Evolutionary conservation across 1,284 basidiomycete species (phyloP).

Genomic region (Retiboletus flavoniger): DNA sequence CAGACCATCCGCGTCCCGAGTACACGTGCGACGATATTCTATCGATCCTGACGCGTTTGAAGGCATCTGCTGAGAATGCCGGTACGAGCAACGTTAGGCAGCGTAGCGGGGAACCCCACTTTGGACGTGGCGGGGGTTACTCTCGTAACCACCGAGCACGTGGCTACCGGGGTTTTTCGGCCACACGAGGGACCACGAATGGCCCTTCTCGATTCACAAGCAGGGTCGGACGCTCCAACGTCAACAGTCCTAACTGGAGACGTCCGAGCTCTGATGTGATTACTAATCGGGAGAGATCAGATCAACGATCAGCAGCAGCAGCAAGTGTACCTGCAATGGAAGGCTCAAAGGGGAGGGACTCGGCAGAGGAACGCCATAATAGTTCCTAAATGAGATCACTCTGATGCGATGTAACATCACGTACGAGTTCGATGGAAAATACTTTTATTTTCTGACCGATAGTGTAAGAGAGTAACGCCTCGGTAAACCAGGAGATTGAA

Average conservation of each 20-base stretch:
- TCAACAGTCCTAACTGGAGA: conserved; percentile 20
- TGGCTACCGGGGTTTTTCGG: conserved; percentile 16
- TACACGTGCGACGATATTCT: conserved; percentile 54
- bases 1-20: conserved; percentile 47
- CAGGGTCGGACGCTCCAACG: conserved; percentile 20
- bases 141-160: conserved; percentile 25
- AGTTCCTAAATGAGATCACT: conserved; percentile 23
- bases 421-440: conserved; percentile 19
- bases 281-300: conserved; percentile 17
- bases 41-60: conserved; percentile 49
- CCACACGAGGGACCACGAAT: conserved; percentile 11
- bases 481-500: conserved; percentile 35
- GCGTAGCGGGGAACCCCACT: conserved; percentile 5
- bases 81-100: conserved; percentile 8
- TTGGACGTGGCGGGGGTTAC: conserved; percentile 5
- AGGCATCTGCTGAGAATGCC: conserved; percentile 34
- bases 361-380: conserved; percentile 26
- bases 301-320: conserved; percentile 14
- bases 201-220: conserved; percentile 12
- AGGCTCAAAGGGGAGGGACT: conserved; percentile 25
- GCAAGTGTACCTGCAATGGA: conserved; percentile 21
- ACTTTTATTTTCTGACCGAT: conserved; percentile 22
- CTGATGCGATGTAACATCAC: conserved; percentile 24
- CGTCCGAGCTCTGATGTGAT: conserved; percentile 8
- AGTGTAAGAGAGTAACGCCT: conserved; percentile 23